phyloP scores from a whole-genome alignment of 2,329 filamentous ascomycete species.

The Myriosclerotinia scirpicola region DNA sequence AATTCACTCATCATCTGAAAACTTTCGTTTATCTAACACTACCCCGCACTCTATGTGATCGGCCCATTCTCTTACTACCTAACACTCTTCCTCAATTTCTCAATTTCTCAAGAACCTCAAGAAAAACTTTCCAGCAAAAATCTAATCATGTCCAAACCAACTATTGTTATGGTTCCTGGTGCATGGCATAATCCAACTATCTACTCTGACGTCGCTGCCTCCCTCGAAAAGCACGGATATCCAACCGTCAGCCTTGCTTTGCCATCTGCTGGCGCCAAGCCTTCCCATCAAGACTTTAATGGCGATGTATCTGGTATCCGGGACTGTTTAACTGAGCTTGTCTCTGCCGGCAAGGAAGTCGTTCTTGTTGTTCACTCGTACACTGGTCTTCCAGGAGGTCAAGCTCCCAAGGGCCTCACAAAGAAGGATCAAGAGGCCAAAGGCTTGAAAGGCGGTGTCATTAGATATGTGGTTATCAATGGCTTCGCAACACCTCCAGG shows the following conservation, averaged over 20 bases:
- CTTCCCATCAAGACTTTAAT: conserved; percentile 1
- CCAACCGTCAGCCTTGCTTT: neutral
- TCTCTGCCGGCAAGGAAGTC: conserved; percentile 11
- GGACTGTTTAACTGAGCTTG: neutral
- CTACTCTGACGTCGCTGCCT: neutral
- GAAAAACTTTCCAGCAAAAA: neutral
- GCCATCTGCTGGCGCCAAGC: neutral
- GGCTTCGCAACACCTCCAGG: conserved; percentile 38
- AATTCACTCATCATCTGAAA: neutral
- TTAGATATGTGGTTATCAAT: conserved; percentile 44
- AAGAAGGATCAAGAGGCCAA: conserved; percentile 17
- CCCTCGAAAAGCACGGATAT: neutral
- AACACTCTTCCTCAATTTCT: neutral
- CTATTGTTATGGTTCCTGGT: conserved; percentile 17
- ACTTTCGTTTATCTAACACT: neutral
- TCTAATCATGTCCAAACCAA: conserved; percentile 3
- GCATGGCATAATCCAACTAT: conserved; percentile 10
- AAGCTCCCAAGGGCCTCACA: conserved; percentile 10
- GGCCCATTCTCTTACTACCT: neutral
- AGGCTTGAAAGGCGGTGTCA: conserved; percentile 45
- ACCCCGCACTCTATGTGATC: neutral
- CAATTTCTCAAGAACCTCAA: neutral
- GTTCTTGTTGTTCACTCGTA: conserved; percentile 16
- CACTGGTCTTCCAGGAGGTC: conserved; percentile 1
- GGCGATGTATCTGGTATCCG: neutral